phyloP scores from a whole-genome alignment of 2,329 filamentous ascomycete species.

The Colletotrichum eremochloae region DNA sequence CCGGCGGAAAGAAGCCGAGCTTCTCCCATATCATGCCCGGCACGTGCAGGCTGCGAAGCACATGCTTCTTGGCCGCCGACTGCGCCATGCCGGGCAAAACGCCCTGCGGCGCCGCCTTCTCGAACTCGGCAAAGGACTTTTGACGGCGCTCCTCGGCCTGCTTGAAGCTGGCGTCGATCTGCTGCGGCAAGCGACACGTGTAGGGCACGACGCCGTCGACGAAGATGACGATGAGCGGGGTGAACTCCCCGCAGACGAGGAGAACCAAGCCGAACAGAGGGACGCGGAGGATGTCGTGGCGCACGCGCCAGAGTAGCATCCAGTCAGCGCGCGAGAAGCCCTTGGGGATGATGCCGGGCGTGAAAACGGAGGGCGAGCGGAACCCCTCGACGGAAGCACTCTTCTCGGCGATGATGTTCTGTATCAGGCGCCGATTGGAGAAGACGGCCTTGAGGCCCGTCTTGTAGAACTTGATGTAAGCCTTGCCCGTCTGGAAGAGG shows the following conservation, averaged over 20 bases:
- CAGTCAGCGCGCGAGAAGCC: constrained; percentile 73
- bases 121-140: constrained; percentile 61
- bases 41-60: constrained; percentile 60
- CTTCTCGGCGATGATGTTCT: constrained; percentile 56
- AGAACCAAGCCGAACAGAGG: constrained; percentile 84
- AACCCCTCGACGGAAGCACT: constrained; percentile 71
- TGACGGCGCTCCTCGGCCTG: constrained; percentile 66
- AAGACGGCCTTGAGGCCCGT: constrained; percentile 81
- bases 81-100: constrained; percentile 46
- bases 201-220: constrained; percentile 80
- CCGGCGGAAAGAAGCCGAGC: constrained; percentile 60
- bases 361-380: constrained; percentile 58
- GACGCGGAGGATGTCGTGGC: constrained; percentile 81
- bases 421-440: constrained; percentile 71
- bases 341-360: constrained; percentile 50
- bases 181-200: constrained; percentile 85
- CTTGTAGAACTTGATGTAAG: constrained; percentile 90
- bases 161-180: constrained; percentile 71
- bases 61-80: constrained; percentile 52
- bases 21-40: constrained; percentile 65
- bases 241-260: constrained; percentile 86
- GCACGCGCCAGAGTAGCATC: constrained; percentile 76
- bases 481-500: constrained; percentile 73
- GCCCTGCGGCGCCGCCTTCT: constrained; percentile 51
- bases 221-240: constrained; percentile 81